Percentiles rank a stretch among this genome's conserved stretches.
phyloP scores from a whole-genome alignment of 1,139 yeast genomes.

The Yamadazyma pseudoaaseri region DNA sequence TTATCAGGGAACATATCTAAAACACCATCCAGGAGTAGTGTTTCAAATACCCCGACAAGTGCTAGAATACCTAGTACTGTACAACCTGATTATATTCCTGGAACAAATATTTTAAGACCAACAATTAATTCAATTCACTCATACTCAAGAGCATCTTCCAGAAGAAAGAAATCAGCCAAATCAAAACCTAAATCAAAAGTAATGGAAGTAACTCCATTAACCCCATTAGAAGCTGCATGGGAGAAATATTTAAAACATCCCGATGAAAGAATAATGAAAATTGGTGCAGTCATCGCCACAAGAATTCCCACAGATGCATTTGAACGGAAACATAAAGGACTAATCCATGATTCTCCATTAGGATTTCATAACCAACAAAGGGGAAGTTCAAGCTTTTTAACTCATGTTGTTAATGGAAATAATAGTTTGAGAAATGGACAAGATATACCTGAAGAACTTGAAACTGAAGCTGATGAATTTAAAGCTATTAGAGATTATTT shows the following conservation, averaged over 20 bases:
- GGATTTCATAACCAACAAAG: constrained; percentile 30
- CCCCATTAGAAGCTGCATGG: constrained; percentile 70
- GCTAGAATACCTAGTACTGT: constrained; percentile 6
- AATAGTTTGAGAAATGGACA: constrained; percentile 25
- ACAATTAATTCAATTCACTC: constrained; percentile 42
- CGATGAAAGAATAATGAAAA: constrained; percentile 70
- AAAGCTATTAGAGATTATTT: constrained; percentile 30
- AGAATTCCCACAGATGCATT: constrained; percentile 44
- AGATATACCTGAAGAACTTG: constrained; percentile 11
- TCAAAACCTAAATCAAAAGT: constrained; percentile 25
- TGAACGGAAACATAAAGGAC: constrained; percentile 57
- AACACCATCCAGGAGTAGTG: constrained; percentile 8
- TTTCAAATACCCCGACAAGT: constrained; percentile 5
- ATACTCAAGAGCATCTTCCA: constrained; percentile 19
- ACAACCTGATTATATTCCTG: constrained; percentile 48
- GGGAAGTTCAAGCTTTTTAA: constrained; percentile 32
- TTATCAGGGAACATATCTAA: constrained; percentile 4
- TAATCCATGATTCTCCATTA: constrained; percentile 60
- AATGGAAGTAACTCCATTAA: constrained; percentile 53
- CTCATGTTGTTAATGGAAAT: constrained; percentile 58
- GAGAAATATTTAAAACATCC: constrained; percentile 52
- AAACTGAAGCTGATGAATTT: constrained; percentile 22
- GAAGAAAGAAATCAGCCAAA: constrained; percentile 12
- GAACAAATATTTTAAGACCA: constrained; percentile 58
- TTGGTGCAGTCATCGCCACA: constrained; percentile 51